phyloP scores from a whole-genome alignment of 306 rosid species.

The Albizia julibrissin region DNA sequence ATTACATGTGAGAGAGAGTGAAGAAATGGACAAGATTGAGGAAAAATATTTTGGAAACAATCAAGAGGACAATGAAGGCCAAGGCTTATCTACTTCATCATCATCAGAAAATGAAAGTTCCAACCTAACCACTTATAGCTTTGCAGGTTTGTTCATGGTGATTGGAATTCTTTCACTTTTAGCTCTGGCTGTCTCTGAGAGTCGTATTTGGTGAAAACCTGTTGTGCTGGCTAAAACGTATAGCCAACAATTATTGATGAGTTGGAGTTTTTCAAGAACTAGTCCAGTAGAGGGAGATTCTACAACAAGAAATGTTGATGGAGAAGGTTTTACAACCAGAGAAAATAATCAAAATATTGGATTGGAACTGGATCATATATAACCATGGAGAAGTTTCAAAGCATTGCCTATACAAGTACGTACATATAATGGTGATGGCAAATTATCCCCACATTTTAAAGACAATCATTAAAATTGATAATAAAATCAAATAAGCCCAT shows the following conservation, averaged over 20 bases:
- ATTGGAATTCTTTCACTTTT: constrained; percentile 1
- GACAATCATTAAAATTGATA: too few relatives aligned
- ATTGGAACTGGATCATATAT: too few relatives aligned
- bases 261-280: too few relatives aligned
- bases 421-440: too few relatives aligned
- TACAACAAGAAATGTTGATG: background rate
- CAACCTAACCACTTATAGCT: constrained; percentile 23
- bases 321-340: background rate
- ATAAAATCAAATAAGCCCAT: too few relatives aligned
- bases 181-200: constrained; percentile 23
- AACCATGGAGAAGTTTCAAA: too few relatives aligned
- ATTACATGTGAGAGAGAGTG: background rate
- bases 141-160: constrained; percentile 27
- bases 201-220: constrained; percentile 2
- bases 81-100: background rate
- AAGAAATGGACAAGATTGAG: background rate
- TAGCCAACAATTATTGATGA: too few relatives aligned
- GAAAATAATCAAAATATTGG: background rate
- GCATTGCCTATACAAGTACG: too few relatives aligned
- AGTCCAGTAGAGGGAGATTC: too few relatives aligned
- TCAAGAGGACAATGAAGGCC: background rate
- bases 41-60: constrained; percentile 9
- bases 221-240: background rate
- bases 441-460: too few relatives aligned
- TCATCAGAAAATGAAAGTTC: background rate